A percentile compares a stretch with the other conserved stretches of the same genome.
Evolutionary conservation across 1,139 yeast genomes (phyloP).

Genomic region (Pichia sp.): DNA sequence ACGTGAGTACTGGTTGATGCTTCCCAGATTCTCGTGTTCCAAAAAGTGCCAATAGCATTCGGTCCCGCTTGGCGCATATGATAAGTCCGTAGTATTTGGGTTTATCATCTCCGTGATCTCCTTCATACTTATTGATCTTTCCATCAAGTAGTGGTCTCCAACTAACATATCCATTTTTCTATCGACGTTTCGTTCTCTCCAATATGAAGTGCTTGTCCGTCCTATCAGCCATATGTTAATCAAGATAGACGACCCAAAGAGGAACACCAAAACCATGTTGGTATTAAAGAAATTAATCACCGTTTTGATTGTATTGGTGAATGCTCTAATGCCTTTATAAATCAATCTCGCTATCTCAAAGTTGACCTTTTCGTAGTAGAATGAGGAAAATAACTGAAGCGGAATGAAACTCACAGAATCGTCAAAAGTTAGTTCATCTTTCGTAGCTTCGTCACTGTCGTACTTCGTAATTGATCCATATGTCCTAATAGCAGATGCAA

Average conservation of each 20-base stretch:
- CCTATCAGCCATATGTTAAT: conserved; percentile 53
- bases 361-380: conserved; percentile 22
- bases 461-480: conserved; percentile 50
- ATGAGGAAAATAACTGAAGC: conserved; percentile 16
- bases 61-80: conserved; percentile 22
- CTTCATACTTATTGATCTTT: conserved; percentile 58
- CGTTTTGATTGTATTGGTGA: conserved; percentile 20
- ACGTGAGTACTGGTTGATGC: not conserved
- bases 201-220: conserved; percentile 52
- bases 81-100: conserved; percentile 22
- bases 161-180: conserved; percentile 36
- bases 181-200: conserved; percentile 60
- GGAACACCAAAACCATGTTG: conserved; percentile 20
- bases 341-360: conserved; percentile 20
- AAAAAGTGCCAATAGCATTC: conserved; percentile 39
- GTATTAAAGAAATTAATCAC: conserved; percentile 20
- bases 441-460: conserved; percentile 26
- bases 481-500: conserved; percentile 59
- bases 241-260: conserved; percentile 42
- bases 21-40: conserved; percentile 22
- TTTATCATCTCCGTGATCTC: conserved; percentile 55
- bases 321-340: conserved; percentile 20
- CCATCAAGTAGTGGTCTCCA: conserved; percentile 43
- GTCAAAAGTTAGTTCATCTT: conserved; percentile 24
- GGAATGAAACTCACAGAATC: conserved; percentile 18